A percentile compares a stretch with the other conserved stretches of the same genome.
phyloP scores from a whole-genome alignment of 169 alveolate genomes.

The Plasmodium inui region DNA sequence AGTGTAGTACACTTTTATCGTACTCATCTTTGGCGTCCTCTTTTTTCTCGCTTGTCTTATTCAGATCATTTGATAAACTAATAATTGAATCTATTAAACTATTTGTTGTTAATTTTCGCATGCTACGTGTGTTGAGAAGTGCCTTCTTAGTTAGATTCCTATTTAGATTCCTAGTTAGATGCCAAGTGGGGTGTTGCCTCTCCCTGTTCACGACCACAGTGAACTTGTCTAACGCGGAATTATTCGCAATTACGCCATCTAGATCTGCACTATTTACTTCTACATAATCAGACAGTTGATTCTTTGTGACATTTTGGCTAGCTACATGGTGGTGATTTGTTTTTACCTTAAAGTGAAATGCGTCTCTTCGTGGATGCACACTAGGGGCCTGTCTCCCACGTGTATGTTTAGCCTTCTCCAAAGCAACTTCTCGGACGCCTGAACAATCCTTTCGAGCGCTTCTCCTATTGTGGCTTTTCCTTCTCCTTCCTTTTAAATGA shows the following conservation, averaged over 20 bases:
- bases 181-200: neutral
- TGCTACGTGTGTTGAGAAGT: neutral
- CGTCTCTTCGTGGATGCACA: constrained; percentile 20
- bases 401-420: constrained; percentile 24
- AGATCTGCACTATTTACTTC: constrained; percentile 3
- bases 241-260: neutral
- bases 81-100: constrained; percentile 73
- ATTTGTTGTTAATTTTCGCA: constrained; percentile 33
- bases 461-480: constrained; percentile 12
- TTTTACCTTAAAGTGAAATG: neutral
- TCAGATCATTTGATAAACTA: constrained; percentile 53
- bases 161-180: constrained; percentile 12
- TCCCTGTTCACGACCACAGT: constrained; percentile 5
- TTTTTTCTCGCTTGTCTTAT: constrained; percentile 16
- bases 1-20: constrained; percentile 28
- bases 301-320: constrained; percentile 12
- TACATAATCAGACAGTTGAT: neutral
- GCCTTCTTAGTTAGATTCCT: neutral
- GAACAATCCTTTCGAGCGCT: constrained; percentile 13
- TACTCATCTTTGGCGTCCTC: constrained; percentile 11
- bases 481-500: constrained; percentile 55
- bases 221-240: neutral
- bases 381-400: neutral
- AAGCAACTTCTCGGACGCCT: constrained; percentile 4
- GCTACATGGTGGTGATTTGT: constrained; percentile 7